These are phyloP conservation scores for Kodamaea arcana DNA, from an alignment of 1,139 yeast species.

Conservation along the genomic window DNA sequence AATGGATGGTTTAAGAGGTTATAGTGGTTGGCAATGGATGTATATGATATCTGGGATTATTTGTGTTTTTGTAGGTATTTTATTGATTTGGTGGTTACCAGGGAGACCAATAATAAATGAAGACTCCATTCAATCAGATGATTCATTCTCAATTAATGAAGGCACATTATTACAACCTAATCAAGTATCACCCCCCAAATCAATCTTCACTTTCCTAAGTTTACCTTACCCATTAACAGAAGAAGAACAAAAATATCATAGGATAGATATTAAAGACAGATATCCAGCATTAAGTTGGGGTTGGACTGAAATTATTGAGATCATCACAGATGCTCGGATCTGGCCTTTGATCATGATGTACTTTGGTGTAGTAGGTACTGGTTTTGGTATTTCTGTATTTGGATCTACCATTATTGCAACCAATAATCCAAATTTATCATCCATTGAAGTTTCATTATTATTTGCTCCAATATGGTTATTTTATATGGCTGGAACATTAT, in stretches of 20 bases:
- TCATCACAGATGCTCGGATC: constrained; percentile 59
- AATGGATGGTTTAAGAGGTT: constrained; percentile 68
- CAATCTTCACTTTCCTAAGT: constrained; percentile 18
- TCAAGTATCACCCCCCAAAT: not conserved
- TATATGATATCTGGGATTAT: constrained; percentile 71
- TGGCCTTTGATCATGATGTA: constrained; percentile 87
- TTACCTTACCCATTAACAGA: constrained; percentile 51
- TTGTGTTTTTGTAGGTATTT: constrained; percentile 61
- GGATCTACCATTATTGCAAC: constrained; percentile 76
- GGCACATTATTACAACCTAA: not conserved
- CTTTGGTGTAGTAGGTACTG: constrained; percentile 92
- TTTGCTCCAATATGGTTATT: constrained; percentile 91
- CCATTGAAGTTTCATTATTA: constrained; percentile 67
- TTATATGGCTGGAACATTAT: constrained; percentile 70
- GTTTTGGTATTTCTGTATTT: constrained; percentile 79
- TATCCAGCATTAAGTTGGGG: constrained; percentile 52
- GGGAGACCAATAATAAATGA: constrained; percentile 47
- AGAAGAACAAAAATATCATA: constrained; percentile 56
- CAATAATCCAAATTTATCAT: constrained; percentile 58
- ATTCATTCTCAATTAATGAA: too few species aligned
- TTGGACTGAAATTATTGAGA: constrained; percentile 52
- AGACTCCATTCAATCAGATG: not conserved
- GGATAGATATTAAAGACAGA: constrained; percentile 55
- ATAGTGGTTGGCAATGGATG: constrained; percentile 87
- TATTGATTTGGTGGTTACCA: constrained; percentile 81